These are phyloP conservation scores for Rusavskia elegans DNA, from an alignment of 495 filamentous ascomycete genomes.

Conservation along the genomic window DNA sequence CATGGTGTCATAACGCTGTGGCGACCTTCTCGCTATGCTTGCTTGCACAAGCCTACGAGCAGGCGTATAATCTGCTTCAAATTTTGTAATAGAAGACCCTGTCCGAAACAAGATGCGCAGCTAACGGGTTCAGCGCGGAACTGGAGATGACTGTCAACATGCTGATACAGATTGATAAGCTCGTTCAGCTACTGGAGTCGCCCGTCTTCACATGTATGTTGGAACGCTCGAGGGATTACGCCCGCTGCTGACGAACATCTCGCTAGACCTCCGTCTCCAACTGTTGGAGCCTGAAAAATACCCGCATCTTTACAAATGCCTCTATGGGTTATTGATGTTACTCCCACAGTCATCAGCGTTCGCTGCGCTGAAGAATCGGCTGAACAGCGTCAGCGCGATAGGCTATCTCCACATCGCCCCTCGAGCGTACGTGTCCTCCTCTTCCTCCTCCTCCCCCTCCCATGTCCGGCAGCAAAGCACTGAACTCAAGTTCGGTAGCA, in stretches of 20 bases:
- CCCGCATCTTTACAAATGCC: conserved; percentile 93
- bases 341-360: conserved; percentile 95
- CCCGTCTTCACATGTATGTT: conserved; percentile 87
- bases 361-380: conserved; percentile 86
- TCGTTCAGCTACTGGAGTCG: conserved; percentile 93
- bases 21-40: conserved; percentile 94
- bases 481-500: conserved; percentile 13
- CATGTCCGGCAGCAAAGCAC: conserved; percentile 11
- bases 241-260: conserved; percentile 1
- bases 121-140: conserved; percentile 58
- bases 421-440: conserved; percentile 51
- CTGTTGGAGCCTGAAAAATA: conserved; percentile 96
- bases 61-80: conserved; percentile 89
- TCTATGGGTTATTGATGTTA: conserved; percentile 95
- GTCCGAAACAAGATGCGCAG: not conserved
- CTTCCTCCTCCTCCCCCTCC: conserved; percentile 8
- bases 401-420: conserved; percentile 80
- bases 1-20: conserved; percentile 98
- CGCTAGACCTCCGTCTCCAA: conserved; percentile 76
- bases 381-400: conserved; percentile 93
- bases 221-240: not conserved
- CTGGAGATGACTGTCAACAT: conserved; percentile 98
- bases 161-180: conserved; percentile 97
- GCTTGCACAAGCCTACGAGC: conserved; percentile 95
- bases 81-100: conserved; percentile 59